These are phyloP conservation scores for Brettanomyces anomalus DNA, from an alignment of 805 yeast species.

Conservation along the genomic window DNA sequence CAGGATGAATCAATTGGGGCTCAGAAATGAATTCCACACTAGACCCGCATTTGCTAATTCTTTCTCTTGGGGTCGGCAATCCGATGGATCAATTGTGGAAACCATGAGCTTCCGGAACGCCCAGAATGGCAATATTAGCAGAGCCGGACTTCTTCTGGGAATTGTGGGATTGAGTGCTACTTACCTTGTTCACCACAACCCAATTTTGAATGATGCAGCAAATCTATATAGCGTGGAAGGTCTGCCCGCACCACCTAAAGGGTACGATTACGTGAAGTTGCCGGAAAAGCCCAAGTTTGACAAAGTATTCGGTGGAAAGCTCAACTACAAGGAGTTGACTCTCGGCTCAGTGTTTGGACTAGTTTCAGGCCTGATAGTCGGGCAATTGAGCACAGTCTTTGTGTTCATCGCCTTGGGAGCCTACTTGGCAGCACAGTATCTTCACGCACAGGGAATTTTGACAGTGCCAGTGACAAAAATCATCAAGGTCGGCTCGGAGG, in stretches of 20 bases:
- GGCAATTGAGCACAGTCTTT: conserved; percentile 47
- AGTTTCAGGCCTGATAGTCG: conserved; percentile 48
- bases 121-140: not conserved
- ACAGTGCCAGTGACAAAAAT: conserved; percentile 32
- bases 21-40: too few relatives aligned
- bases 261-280: conserved; percentile 3
- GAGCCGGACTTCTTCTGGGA: not conserved
- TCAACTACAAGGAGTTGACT: conserved; percentile 54
- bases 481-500: conserved; percentile 27
- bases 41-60: too few relatives aligned
- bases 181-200: conserved; percentile 11
- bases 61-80: not conserved
- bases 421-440: conserved; percentile 39
- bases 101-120: not conserved
- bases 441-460: conserved; percentile 46
- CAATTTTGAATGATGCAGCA: conserved; percentile 13
- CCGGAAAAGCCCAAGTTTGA: conserved; percentile 18
- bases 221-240: not conserved
- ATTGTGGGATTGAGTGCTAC: conserved; percentile 10
- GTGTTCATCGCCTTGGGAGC: conserved; percentile 41
- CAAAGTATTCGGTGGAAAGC: conserved; percentile 34
- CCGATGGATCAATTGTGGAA: not conserved
- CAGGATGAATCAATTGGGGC: too few relatives aligned
- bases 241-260: not conserved
- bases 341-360: conserved; percentile 57